Conservation (phyloP, 305 asterid genomes). For the Caryopteris hybrid region DNA sequence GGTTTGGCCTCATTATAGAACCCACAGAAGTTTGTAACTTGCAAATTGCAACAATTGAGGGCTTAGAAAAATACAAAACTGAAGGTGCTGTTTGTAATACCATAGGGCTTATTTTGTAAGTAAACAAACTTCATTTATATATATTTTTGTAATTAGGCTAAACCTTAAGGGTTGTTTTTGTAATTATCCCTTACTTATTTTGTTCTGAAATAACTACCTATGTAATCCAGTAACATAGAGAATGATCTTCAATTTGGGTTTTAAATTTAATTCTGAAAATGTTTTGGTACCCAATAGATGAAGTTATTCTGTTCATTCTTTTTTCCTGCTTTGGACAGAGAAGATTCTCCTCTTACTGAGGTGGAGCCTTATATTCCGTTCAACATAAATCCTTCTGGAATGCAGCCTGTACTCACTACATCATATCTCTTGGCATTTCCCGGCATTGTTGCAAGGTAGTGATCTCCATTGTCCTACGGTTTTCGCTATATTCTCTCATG, state of each 20-base stretch:
- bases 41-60: too few species aligned
- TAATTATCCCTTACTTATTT: not conserved
- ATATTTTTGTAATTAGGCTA: too few species aligned
- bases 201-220: not conserved
- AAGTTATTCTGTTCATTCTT: slow-evolving; percentile 4
- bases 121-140: too few species aligned
- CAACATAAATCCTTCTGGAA: slow-evolving; percentile 99
- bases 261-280: not conserved
- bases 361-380: slow-evolving; percentile 98
- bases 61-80: too few species aligned
- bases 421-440: slow-evolving; percentile 97
- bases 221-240: not conserved
- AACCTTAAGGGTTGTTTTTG: too few species aligned
- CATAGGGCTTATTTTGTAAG: too few species aligned
- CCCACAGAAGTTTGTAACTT: too few species aligned
- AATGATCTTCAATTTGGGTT: not conserved
- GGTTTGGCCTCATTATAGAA: too few species aligned
- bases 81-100: too few species aligned
- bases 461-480: not conserved
- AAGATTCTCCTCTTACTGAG: slow-evolving; percentile 77
- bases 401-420: slow-evolving; percentile 98
- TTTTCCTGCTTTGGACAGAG: slow-evolving; percentile 50
- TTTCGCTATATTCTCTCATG: not conserved
- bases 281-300: not conserved
- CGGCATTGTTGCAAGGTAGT: slow-evolving; percentile 76